Evolutionary conservation across 805 yeast genomes (phyloP), one percentile per base, ranked within the genome.

Genomic region (Lipomyces chichibuensis): DNA sequence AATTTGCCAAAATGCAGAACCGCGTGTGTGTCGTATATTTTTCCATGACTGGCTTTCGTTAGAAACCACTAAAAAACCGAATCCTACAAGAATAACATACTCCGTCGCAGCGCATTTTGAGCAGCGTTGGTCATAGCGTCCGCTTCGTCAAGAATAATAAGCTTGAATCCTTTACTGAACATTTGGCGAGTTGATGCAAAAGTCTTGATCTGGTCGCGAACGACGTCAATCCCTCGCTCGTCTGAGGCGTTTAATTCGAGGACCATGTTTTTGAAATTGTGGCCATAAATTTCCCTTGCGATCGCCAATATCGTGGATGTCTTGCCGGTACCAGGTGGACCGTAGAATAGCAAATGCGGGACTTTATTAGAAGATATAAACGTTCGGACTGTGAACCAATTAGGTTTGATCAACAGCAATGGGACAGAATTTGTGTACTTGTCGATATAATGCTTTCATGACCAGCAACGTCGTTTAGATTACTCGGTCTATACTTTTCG

Each of bases 41-140:
- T 75, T 92, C 97, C 75, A 95, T 82, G 57, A 95, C 87, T 72
- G 32, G 5, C 0, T 17, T 13, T 25, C 17, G 32, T 54, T 60
- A 60, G 60, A 37, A 13, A 37, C 20, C 6, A 17, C 23, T 11
- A 5, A 2, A 96, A 84, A 70, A 90, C 80, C 27, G 20, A 32
- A n/a, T 57, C 3, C 90, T 95, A 0, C 96, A 95, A 33, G 87
- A 92, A 66, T 88, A 53, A 90, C 93, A 89, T 90, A 1, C 96
- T 94, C 79, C 99, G 85, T 80, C 99, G 86, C 70, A 95, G 82
- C 0, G 99, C 99, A 65, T 92, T 87, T 76, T 95, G 99, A 0
- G 99, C 99, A 73, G 92, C 97, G 46, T 91, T 85, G 6, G 99
- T 95, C 98, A 95, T 95, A 14, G 97, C 91, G 77, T 95, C 98